A percentile compares a stretch with the other conserved stretches of the same genome.
phyloP scores from a whole-genome alignment of 2,329 filamentous ascomycete genomes.

The Sporothrix variecibatus region DNA sequence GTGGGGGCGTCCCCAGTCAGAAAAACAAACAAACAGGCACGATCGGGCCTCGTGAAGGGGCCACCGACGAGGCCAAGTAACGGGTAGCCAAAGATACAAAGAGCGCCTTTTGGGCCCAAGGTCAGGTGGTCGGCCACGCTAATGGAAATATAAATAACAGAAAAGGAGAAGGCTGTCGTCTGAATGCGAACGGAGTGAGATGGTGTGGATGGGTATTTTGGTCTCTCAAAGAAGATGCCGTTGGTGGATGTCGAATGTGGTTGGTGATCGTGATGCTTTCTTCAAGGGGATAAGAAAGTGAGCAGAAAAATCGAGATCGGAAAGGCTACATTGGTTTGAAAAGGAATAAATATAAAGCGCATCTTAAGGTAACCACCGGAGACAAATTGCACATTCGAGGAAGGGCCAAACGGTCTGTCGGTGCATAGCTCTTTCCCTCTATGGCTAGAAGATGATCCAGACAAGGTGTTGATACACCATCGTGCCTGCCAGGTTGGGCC shows the following conservation, averaged over 20 bases:
- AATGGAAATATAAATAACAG: not conserved
- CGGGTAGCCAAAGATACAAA: not conserved
- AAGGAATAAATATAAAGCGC: not conserved
- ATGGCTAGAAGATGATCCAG: not conserved
- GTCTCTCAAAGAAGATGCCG: not conserved
- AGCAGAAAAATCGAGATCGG: not conserved
- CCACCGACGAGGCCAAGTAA: not conserved
- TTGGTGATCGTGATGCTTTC: not conserved
- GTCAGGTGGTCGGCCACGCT: not conserved
- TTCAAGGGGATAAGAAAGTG: not conserved
- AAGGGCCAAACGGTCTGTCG: not conserved
- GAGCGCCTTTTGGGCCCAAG: not conserved
- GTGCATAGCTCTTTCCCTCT: not conserved
- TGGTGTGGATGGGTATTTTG: not conserved
- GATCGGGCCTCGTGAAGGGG: not conserved
- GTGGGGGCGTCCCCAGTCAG: not conserved
- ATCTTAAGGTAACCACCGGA: not conserved
- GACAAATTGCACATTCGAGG: not conserved
- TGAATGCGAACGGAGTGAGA: not conserved
- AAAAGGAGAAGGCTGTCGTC: not conserved
- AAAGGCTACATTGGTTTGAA: not conserved
- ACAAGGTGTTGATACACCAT: not conserved
- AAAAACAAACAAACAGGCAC: constrained; percentile 16
- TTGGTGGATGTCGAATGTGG: not conserved
- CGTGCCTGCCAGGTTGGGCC: not conserved